Percentiles rank a stretch among this genome's conserved stretches.
These are phyloP conservation scores for Suillus fuscotomentosus DNA, from an alignment of 768 basidiomycete genomes.

Conservation along the genomic window DNA sequence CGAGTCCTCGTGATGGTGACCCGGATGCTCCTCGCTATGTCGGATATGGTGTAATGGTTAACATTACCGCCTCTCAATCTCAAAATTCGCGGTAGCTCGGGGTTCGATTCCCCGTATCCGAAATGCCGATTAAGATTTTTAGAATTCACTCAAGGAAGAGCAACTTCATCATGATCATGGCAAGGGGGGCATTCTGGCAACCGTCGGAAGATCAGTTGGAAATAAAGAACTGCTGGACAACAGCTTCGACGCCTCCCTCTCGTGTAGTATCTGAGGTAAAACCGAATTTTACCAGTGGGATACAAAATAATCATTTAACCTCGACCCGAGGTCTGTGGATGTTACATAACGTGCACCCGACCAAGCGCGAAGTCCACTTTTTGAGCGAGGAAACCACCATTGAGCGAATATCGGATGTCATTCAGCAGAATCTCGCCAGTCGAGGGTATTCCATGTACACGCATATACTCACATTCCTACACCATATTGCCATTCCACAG, in stretches of 20 bases:
- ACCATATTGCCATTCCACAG: background rate
- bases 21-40: background rate
- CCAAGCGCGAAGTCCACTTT: constrained; percentile 96
- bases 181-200: no score
- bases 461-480: background rate
- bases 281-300: background rate
- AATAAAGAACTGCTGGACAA: constrained; percentile 84
- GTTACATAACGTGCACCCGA: constrained; percentile 91
- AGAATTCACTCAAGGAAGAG: no score
- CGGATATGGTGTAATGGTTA: constrained; percentile 6
- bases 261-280: constrained; percentile 82
- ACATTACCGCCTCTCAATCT: constrained; percentile 1
- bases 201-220: background rate
- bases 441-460: constrained; percentile 53
- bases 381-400: constrained; percentile 54
- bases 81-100: constrained; percentile 46
- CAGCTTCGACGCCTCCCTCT: constrained; percentile 50
- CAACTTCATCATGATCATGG: no score
- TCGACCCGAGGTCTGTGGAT: constrained; percentile 87
- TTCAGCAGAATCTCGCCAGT: constrained; percentile 70
- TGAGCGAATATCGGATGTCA: constrained; percentile 67
- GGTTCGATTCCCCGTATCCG: constrained; percentile 58
- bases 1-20: no score
- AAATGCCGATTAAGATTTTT: background rate
- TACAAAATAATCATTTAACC: constrained; percentile 31